Base-by-base conservation (phyloP, 2,329 filamentous ascomycete genomes). In the Trichoderma sp. region DNA sequence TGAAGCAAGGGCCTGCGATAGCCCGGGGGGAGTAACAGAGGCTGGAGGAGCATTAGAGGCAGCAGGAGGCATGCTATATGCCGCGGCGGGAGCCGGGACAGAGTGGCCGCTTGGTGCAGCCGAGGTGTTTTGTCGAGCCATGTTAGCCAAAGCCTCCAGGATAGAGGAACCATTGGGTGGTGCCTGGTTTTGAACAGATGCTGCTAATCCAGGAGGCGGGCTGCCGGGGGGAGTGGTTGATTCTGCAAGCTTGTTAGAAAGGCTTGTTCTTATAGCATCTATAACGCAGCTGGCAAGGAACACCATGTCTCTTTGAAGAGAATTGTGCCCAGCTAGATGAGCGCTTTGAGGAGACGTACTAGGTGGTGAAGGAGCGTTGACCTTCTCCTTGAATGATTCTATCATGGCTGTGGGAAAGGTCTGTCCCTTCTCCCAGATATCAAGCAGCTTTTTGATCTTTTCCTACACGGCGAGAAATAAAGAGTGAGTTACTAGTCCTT, bases 381-480 rank as follows among this genome's bases (percentile, higher is more conserved):
- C 80, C 80, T 92, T 94, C 77, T 92, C 87, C 82, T 93, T 95
- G 86, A 97, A 97, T 47, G 88, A 88, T 72, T 86, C 85, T 75
- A 99, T 88, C 88, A 97, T 91, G 66, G 89, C 81, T 53, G 86
- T 79, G 31, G 96, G 94, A 80, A 99, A 98, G 27, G 94, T 98
- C 78, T 92, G 91, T 73, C 93, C 93, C 77, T 96, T 96, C 79
- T 97, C 94, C 96, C 96, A 99, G 74, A 99, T 99, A 79, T 97
- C 94, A 82, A 98, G 85, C 75, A 99, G 88, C 80, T 98, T 98
- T 74, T 81, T 82, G 81, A 98, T 95, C 84, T 97, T 98, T 79
- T 97, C 93, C 92, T 96, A 91, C 84, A 89, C 79, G 58, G 43
- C 69, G 74, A 78, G 72, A 77, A 78, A 74, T 74, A 77, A 77